Evolutionary conservation across 768 basidiomycete genomes (phyloP).

Genomic region (Suillus alpinus): DNA sequence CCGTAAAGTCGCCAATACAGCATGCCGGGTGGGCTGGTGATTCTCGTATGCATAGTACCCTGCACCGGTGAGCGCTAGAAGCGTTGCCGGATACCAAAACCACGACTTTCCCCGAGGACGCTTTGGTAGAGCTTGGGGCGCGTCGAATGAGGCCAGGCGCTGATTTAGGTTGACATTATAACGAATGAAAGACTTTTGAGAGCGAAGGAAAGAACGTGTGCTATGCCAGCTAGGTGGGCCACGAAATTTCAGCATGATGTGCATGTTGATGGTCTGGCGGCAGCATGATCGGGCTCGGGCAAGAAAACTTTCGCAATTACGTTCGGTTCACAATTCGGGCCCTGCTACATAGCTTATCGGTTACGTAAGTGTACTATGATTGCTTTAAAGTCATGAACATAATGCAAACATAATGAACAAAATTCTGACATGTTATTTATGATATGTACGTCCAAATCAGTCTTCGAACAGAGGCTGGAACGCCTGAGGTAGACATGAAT

Average conservation of each 20-base stretch:
- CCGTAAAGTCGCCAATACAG: constrained; percentile 67
- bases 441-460: constrained; percentile 9
- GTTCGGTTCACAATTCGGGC: constrained; percentile 2
- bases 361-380: not conserved
- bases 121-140: constrained; percentile 8
- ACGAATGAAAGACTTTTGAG: not conserved
- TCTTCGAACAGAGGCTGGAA: constrained; percentile 35
- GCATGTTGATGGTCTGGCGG: not conserved
- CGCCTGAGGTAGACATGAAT: constrained; percentile 11
- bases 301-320: not conserved
- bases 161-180: not conserved
- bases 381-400: no score
- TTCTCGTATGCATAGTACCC: constrained; percentile 58
- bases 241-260: not conserved
- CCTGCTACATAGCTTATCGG: not conserved
- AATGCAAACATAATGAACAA: no score
- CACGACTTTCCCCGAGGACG: constrained; percentile 15
- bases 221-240: not conserved
- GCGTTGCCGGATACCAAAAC: constrained; percentile 23
- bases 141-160: not conserved
- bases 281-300: not conserved
- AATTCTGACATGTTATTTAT: not conserved
- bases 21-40: constrained; percentile 72
- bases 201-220: not conserved
- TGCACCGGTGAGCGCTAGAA: constrained; percentile 29